A percentile compares a stretch with the other conserved stretches of the same genome.
These are phyloP conservation scores for Cinnamomum chago DNA, from an alignment of 164 flowering plant genomes.

Conservation along the genomic window DNA sequence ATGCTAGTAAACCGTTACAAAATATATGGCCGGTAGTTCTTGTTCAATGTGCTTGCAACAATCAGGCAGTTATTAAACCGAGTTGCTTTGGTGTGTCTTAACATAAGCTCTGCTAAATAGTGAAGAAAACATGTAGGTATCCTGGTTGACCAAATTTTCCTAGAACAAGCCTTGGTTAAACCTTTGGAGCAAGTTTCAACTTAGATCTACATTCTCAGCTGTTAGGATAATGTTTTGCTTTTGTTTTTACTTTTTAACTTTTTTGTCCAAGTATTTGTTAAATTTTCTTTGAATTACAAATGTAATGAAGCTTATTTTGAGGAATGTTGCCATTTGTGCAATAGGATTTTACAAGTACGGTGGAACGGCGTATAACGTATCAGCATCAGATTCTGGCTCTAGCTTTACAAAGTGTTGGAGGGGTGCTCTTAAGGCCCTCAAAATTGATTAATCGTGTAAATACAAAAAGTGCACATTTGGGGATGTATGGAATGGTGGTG, in stretches of 20 bases:
- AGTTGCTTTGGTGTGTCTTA: too few species aligned
- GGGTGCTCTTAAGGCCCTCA: constrained; percentile 64
- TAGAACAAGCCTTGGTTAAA: too few species aligned
- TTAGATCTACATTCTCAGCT: too few species aligned
- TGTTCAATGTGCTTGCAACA: too few species aligned
- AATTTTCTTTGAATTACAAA: background rate
- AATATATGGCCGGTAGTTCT: too few species aligned
- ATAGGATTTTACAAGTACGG: constrained; percentile 78
- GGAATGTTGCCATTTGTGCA: background rate
- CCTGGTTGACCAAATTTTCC: constrained; percentile 35
- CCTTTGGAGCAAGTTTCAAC: too few species aligned
- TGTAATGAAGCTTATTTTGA: background rate
- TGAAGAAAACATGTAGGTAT: constrained; percentile 47
- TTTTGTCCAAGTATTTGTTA: background rate
- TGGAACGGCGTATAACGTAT: constrained; percentile 43
- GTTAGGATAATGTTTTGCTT: background rate
- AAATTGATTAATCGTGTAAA: constrained; percentile 70
- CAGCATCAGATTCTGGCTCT: constrained; percentile 62
- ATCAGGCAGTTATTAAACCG: too few species aligned
- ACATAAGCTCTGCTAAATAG: too few species aligned
- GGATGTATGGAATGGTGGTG: constrained; percentile 98
- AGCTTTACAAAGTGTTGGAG: constrained; percentile 50
- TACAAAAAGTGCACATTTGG: constrained; percentile 97
- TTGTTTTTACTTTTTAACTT: background rate
- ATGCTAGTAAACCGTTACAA: too few species aligned